A percentile compares a stretch with the other conserved stretches of the same genome.
These are phyloP conservation scores for Cyberlindnera nakhonratchasimensis DNA, from an alignment of 805 yeast genomes.

Conservation along the genomic window DNA sequence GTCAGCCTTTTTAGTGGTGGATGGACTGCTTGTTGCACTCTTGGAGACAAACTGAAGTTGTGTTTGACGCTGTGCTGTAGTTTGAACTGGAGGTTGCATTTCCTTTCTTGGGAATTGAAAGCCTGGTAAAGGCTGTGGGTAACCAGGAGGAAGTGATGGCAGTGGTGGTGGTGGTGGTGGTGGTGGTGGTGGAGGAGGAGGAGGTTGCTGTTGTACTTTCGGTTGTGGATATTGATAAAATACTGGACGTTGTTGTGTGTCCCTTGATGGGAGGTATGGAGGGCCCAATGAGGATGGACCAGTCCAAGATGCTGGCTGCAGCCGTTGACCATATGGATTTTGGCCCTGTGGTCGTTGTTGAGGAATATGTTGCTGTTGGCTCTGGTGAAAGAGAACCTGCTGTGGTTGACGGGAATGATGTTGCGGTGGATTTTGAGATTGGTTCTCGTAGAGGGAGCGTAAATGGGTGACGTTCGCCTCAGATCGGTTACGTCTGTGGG, in stretches of 20 bases:
- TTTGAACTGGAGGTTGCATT: conserved; percentile 1
- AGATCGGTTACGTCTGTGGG: conserved; percentile 29
- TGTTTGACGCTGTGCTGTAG: not conserved
- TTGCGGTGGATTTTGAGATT: conserved; percentile 10
- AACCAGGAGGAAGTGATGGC: conserved; percentile 5
- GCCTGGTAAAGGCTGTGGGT: conserved; percentile 5
- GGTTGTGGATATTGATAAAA: conserved; percentile 14
- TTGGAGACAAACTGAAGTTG: conserved; percentile 3
- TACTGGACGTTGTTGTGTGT: conserved; percentile 5
- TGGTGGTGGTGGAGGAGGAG: conserved; percentile 8
- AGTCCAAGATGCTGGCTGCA: conserved; percentile 4
- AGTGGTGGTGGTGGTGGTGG: conserved; percentile 5
- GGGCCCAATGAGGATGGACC: conserved; percentile 10
- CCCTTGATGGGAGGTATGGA: conserved; percentile 17
- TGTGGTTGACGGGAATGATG: conserved; percentile 1
- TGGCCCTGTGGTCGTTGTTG: too few relatives aligned
- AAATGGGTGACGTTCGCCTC: conserved; percentile 29
- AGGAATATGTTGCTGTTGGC: conserved; percentile 2
- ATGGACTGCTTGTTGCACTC: conserved; percentile 9
- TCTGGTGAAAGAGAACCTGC: too few relatives aligned
- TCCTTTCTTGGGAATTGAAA: conserved; percentile 9
- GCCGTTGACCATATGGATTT: conserved; percentile 4
- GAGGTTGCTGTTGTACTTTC: too few relatives aligned
- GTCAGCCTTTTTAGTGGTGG: conserved; percentile 18
- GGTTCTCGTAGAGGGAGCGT: conserved; percentile 23